Evolutionary conservation across 2,329 filamentous ascomycete genomes (phyloP).

Genomic region (Colletotrichum sp.): DNA sequence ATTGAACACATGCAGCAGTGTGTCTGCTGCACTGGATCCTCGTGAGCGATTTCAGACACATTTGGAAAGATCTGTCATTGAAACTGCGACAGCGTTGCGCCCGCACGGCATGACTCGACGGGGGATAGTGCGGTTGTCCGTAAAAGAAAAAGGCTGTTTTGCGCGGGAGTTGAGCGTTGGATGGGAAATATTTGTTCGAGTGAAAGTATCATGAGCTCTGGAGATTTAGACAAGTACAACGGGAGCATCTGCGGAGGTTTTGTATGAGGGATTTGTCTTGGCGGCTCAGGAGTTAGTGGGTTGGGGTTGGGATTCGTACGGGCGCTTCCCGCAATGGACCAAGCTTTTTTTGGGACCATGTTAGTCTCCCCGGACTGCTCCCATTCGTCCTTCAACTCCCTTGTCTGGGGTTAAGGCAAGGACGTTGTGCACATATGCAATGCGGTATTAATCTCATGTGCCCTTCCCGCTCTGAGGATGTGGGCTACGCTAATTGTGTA

Average conservation of each 20-base stretch:
- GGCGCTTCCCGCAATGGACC: not conserved
- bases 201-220: not conserved
- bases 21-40: not conserved
- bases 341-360: not conserved
- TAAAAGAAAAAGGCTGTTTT: not conserved
- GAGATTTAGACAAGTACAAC: not conserved
- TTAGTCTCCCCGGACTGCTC: not conserved
- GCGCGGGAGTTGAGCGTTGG: not conserved
- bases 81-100: not conserved
- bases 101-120: not conserved
- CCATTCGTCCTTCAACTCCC: not conserved
- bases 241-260: not conserved
- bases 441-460: conserved; percentile 3
- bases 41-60: not conserved
- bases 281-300: not conserved
- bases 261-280: not conserved
- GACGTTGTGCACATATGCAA: not conserved
- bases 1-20: not conserved
- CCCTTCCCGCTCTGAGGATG: not conserved
- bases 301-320: not conserved
- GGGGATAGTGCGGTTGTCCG: not conserved
- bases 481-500: not conserved
- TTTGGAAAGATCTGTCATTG: not conserved
- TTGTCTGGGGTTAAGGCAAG: not conserved
- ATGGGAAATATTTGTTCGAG: not conserved